Percentiles rank a stretch among this genome's conserved stretches.
Conservation (phyloP, 805 yeast genomes). For the Nakazawaea peltata region DNA sequence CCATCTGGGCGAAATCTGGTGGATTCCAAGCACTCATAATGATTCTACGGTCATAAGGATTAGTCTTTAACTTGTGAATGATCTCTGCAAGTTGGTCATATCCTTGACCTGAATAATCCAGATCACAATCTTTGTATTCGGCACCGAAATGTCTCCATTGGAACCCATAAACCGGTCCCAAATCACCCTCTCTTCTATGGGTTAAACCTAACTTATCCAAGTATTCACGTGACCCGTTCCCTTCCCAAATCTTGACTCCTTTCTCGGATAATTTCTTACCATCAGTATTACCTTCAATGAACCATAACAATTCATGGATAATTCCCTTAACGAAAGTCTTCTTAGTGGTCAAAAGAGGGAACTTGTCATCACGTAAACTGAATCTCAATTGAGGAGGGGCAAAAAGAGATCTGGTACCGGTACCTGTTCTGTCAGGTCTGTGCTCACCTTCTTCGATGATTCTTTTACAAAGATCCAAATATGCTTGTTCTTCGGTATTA, state of each 20-base stretch:
- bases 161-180: constrained; percentile 98
- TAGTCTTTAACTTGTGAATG: constrained; percentile 70
- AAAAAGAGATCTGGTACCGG: constrained; percentile 85
- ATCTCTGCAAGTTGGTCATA: constrained; percentile 82
- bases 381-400: constrained; percentile 96
- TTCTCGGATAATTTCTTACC: constrained; percentile 68
- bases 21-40: constrained; percentile 99
- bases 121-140: constrained; percentile 74
- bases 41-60: constrained; percentile 92
- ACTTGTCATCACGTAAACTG: constrained; percentile 56
- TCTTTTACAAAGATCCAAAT: constrained; percentile 69
- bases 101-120: constrained; percentile 84
- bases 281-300: constrained; percentile 83
- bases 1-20: constrained; percentile 89
- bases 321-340: constrained; percentile 86
- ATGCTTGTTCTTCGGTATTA: constrained; percentile 71
- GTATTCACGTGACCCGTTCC: constrained; percentile 91
- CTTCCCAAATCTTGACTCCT: constrained; percentile 98
- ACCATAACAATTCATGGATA: constrained; percentile 88
- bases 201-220: constrained; percentile 76
- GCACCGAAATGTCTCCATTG: constrained; percentile 99
- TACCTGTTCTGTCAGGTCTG: constrained; percentile 95
- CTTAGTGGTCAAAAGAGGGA: constrained; percentile 91
- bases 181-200: constrained; percentile 82
- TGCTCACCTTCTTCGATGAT: constrained; percentile 82